Evolutionary conservation across 495 filamentous ascomycete genomes (phyloP).

Genomic region (Xylaria telfairii): DNA sequence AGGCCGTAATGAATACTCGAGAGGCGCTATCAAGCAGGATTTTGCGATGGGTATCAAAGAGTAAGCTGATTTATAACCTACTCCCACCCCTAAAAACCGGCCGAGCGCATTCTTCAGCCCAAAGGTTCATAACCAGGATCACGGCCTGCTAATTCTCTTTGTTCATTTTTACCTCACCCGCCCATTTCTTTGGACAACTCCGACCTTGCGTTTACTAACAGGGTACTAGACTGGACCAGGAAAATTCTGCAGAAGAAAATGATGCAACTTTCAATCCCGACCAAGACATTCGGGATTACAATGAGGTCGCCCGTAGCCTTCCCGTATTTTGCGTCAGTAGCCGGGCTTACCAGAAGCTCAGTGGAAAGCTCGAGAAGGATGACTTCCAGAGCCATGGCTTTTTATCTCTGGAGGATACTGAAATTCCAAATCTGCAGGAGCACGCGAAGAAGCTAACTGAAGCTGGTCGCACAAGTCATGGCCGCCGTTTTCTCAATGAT

Average conservation of each 20-base stretch:
- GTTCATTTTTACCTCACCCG: neutral
- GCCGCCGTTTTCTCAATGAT: slow-evolving; percentile 51
- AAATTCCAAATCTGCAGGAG: slow-evolving; percentile 64
- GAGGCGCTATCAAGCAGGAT: slow-evolving; percentile 62
- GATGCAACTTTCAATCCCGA: slow-evolving; percentile 49
- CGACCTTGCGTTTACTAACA: slow-evolving; percentile 23
- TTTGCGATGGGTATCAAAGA: slow-evolving; percentile 65
- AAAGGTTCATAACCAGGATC: too few species aligned
- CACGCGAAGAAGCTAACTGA: slow-evolving; percentile 69
- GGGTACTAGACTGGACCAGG: slow-evolving; percentile 39
- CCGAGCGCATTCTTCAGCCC: neutral
- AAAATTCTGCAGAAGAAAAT: slow-evolving; percentile 39
- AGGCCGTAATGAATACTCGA: slow-evolving; percentile 64
- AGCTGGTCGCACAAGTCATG: slow-evolving; percentile 32
- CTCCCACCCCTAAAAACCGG: too few species aligned
- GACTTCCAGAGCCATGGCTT: slow-evolving; percentile 49
- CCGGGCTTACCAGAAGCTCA: slow-evolving; percentile 66
- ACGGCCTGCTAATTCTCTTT: neutral
- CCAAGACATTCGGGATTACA: slow-evolving; percentile 62
- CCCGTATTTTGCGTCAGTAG: slow-evolving; percentile 71
- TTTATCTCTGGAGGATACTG: slow-evolving; percentile 43
- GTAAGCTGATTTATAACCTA: slow-evolving; percentile 26
- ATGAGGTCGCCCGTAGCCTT: slow-evolving; percentile 60
- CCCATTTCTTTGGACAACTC: neutral
- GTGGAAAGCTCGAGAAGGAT: slow-evolving; percentile 54